Evolutionary conservation across 768 basidiomycete species (phyloP).

Genomic region (Galerina sulciceps): DNA sequence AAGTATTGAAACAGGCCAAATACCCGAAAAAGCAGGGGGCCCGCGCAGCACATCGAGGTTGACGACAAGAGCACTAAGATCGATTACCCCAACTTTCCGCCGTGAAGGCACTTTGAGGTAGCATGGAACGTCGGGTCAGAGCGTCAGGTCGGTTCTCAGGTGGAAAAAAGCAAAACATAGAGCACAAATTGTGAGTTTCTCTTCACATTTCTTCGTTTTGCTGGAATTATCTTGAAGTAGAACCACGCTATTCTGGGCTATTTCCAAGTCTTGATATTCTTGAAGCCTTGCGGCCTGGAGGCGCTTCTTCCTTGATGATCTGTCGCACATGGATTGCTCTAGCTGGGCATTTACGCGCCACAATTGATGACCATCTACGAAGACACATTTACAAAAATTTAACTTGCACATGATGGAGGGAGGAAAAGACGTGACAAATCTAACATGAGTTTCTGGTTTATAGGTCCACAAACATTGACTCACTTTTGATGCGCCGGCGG

Average conservation of each 20-base stretch:
- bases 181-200: background rate
- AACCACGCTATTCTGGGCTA: background rate
- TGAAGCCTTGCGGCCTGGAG: background rate
- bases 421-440: background rate
- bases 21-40: no score
- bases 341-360: background rate
- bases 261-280: background rate
- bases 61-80: no score
- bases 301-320: background rate
- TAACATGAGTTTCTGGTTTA: constrained; percentile 3
- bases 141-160: no score
- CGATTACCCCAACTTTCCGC: no score
- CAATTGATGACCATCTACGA: constrained; percentile 6
- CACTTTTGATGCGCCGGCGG: constrained; percentile 11
- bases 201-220: background rate
- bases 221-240: background rate
- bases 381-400: constrained; percentile 3
- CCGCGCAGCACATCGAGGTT: no score
- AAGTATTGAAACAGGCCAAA: no score
- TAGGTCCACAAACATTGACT: constrained; percentile 11
- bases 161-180: background rate
- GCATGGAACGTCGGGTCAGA: no score
- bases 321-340: background rate
- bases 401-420: constrained; percentile 5
- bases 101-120: no score